phyloP scores from a whole-genome alignment of 2,329 filamentous ascomycete species.

The Metarhizium sp. region DNA sequence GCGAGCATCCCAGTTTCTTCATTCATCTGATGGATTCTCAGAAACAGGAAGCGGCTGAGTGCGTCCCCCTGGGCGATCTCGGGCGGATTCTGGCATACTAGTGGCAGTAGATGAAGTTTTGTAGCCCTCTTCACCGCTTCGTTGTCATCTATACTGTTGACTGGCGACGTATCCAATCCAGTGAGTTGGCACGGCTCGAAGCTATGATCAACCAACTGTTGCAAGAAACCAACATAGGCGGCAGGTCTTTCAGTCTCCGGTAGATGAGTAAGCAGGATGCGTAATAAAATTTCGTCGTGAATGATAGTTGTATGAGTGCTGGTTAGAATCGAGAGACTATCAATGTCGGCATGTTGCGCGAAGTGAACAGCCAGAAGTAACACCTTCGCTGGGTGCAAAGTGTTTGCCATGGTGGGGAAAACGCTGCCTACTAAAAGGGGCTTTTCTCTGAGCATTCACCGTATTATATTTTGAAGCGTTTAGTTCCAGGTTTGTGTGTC shows the following conservation, averaged over 20 bases:
- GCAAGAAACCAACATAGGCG: constrained; percentile 53
- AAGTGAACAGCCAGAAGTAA: constrained; percentile 65
- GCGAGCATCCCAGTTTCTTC: constrained; percentile 61
- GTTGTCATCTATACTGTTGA: constrained; percentile 51
- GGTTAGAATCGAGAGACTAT: constrained; percentile 51
- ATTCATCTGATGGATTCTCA: constrained; percentile 60
- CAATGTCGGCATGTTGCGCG: constrained; percentile 56
- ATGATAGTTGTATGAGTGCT: constrained; percentile 48
- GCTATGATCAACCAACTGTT: constrained; percentile 33
- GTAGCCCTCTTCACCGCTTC: constrained; percentile 54
- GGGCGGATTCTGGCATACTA: constrained; percentile 40
- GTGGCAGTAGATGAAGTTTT: constrained; percentile 53
- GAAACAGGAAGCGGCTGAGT: constrained; percentile 55
- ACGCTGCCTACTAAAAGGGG: background rate
- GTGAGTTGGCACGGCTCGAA: background rate
- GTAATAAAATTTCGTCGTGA: constrained; percentile 54
- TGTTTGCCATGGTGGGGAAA: constrained; percentile 4
- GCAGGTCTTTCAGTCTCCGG: constrained; percentile 59
- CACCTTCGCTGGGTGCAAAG: constrained; percentile 56
- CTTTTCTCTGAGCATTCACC: background rate
- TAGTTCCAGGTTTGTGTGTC: background rate
- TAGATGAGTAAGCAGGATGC: constrained; percentile 67
- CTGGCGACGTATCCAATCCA: constrained; percentile 44
- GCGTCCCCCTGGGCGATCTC: constrained; percentile 41
- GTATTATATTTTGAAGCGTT: background rate